Base-by-base conservation (phyloP, 2,329 filamentous ascomycete species). In the Arthrinium puccinioides region DNA sequence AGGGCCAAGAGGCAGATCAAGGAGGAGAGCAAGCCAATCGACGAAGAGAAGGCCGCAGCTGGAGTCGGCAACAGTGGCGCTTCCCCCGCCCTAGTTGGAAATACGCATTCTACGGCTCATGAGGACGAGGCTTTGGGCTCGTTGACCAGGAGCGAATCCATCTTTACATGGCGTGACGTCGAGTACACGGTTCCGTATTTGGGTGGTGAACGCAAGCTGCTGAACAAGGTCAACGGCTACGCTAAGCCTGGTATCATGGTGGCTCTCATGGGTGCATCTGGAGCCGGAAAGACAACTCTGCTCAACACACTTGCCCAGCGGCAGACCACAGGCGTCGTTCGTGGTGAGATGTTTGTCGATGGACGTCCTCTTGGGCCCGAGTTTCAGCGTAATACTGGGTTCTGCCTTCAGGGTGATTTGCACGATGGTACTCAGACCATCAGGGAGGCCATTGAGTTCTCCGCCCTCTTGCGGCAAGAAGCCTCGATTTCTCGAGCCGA, bases 311-410 rank as follows among this genome's bases (percentile, higher is more conserved):
- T 85, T 2, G 75, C 79, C 2, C 78, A 83, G 46, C 21, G 35
- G n/a, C 74, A 73, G 10, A 66, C 74, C 1, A 67, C 76, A 3
- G 31, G 31, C 6, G 67, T 66, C 6, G 67, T 74, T 6, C 60
- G 62, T n/a, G 83, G 83, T 10, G 73, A 82, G 32, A 82, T 87
- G 70, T 66, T 83, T n/a, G 79, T 87, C 8, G 81, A 86, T 48
- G 82, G 82, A 2, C 70, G 70, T 29, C 60, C 69, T 2, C 66
- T 84, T 0, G 74, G 72, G 1, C 58, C 69, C 3, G 76, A 77
- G 36, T 86, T 87, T 52, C 79, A 84, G 49, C 67, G 82, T 36
- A 74, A 74, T 16, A 84, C 82, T 11, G 82, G 82, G 11, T 87
- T 82, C 59, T 82, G 79, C 47, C 72, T 85, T 51, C 82, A 87